A percentile compares a stretch with the other conserved stretches of the same genome.
Conservation (phyloP, 129 eudicot species). For the Heracleum sosnowskyi region DNA sequence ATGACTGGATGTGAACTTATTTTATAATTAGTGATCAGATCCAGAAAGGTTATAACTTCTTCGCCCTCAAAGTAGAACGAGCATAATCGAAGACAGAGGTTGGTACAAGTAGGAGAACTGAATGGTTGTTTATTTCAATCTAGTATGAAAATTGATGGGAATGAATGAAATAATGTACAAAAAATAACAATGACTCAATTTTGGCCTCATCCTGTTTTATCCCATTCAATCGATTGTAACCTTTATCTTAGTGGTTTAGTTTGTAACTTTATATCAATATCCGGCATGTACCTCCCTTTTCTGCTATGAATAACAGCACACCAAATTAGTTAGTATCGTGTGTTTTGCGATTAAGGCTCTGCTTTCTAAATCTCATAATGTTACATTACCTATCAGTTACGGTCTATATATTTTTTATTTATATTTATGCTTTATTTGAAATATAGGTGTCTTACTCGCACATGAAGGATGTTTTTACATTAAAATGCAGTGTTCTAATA, state of each 20-base stretch:
- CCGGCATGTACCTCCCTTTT: background rate
- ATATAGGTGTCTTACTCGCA: background rate
- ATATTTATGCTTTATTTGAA: background rate
- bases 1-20: background rate
- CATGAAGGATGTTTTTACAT: background rate
- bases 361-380: background rate
- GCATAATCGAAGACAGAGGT: too few species aligned
- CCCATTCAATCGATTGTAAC: background rate
- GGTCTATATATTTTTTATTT: background rate
- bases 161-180: too few species aligned
- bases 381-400: background rate
- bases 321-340: background rate
- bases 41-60: too few species aligned
- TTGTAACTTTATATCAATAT: background rate
- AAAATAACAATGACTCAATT: too few species aligned
- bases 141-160: background rate
- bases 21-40: too few species aligned
- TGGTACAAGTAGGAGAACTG: background rate
- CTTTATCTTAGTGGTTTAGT: background rate
- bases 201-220: background rate
- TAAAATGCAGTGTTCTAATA: slow-evolving; percentile 4
- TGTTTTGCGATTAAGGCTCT: background rate
- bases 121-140: background rate
- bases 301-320: background rate
- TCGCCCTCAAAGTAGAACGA: too few species aligned